Base-by-base conservation (phyloP, 305 asterid genomes). In the Fraxinus paxiana region DNA sequence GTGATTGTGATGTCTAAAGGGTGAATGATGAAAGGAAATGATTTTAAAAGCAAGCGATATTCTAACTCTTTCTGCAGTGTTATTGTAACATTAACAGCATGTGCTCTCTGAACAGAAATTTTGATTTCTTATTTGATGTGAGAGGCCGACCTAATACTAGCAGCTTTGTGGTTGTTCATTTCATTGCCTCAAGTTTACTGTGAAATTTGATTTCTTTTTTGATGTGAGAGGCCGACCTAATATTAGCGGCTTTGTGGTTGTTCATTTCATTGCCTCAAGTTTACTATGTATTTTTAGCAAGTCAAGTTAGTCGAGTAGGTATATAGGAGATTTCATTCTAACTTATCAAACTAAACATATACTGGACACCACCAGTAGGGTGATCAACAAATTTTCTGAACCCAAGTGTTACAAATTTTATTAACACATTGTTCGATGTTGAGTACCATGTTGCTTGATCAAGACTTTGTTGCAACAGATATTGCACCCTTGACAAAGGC, bases 401-500 rank as follows among this genome's bases (percentile, higher is more conserved):
- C 71, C 28, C 71, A 61, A 22, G 28, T 1, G 63, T 22, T 22
- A 8, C 31, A 22, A 51, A n/a, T 48, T 48, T 15, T 48, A 5
- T 51, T 4, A 51, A 15, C 22, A 5, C n/a, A 5, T 48, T 48
- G 20, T 51, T 51, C 22, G 0, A 48, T 48, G 2, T 48, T 48
- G 61, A 48, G 61, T 48, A 46, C 61, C 61, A 48, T 48, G 61
- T 48, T 51, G 61, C 61, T 51, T 51, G 22, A 51, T 51, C 61
- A 51, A 51, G 22, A 51, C 61, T 51, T 51, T n/a, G 61, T 51
- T 51, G 61, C 61, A 51, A 51, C 61, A 51, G 61, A 4, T n/a
- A 51, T 51, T 51, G 61, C 61, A 51, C 61, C 61, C 20, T n/a
- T n/a, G 59, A 48, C 59, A 15, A 48, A 15, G 59, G 83, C 80